Evolutionary conservation across 73 alveolate genomes (phyloP).

Genomic region (Paramecium primaurelia): DNA sequence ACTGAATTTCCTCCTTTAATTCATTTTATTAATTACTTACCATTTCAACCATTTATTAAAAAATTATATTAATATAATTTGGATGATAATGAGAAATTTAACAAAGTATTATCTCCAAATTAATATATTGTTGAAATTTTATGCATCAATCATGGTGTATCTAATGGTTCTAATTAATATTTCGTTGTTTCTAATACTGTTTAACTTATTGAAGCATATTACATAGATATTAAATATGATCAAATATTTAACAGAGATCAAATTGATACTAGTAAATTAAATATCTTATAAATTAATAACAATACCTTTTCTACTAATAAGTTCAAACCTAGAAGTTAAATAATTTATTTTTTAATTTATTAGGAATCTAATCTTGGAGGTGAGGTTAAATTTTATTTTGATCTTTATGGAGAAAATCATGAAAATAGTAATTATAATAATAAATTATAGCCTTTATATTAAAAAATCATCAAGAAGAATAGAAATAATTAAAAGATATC

Average conservation of each 20-base stretch:
- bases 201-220: background rate
- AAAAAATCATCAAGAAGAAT: background rate
- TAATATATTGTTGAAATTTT: background rate
- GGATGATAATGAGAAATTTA: background rate
- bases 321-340: background rate
- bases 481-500: background rate
- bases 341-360: background rate
- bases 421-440: background rate
- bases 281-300: background rate
- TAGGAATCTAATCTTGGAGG: background rate
- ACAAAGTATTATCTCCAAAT: background rate
- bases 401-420: background rate
- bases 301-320: background rate
- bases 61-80: background rate
- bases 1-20: background rate
- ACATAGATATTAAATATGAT: background rate
- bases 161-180: background rate
- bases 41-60: background rate
- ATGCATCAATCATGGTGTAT: background rate
- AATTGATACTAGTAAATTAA: background rate
- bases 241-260: background rate
- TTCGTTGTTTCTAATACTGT: background rate
- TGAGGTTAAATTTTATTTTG: background rate
- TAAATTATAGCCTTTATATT: background rate
- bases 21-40: background rate